A percentile compares a stretch with the other conserved stretches of the same genome.
These are phyloP conservation scores for Draba incana DNA, from an alignment of 345 rosid genomes.

Conservation along the genomic window DNA sequence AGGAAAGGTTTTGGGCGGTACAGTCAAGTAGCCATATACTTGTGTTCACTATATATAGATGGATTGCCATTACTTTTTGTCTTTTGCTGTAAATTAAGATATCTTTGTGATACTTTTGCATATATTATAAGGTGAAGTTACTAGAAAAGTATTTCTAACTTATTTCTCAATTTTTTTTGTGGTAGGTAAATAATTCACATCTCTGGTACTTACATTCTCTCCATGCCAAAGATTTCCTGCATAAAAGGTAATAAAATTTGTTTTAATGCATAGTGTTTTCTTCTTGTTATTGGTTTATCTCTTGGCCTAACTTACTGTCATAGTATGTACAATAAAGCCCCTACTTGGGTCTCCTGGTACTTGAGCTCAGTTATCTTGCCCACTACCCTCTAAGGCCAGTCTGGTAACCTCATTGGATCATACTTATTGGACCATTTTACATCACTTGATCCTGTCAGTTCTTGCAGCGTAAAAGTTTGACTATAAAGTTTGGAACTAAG, in stretches of 20 bases:
- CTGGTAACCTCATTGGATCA: conserved; percentile 37
- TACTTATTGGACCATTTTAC: conserved; percentile 54
- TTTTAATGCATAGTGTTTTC: conserved; percentile 37
- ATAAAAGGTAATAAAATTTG: conserved; percentile 31
- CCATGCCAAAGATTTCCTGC: conserved; percentile 16
- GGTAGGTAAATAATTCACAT: conserved; percentile 32
- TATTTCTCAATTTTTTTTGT: conserved; percentile 21
- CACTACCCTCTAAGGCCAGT: conserved; percentile 30
- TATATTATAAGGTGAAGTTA: conserved; percentile 38
- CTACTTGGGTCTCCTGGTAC: conserved; percentile 49
- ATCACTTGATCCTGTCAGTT: conserved; percentile 39
- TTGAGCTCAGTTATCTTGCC: conserved; percentile 41
- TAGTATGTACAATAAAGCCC: conserved; percentile 52
- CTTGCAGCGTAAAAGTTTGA: conserved; percentile 47
- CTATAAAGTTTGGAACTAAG: conserved; percentile 34
- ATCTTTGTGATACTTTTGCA: conserved; percentile 37
- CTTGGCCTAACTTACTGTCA: conserved; percentile 32
- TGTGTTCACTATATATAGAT: conserved; percentile 40
- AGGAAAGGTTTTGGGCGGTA: conserved; percentile 67
- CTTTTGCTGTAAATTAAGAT: conserved; percentile 31
- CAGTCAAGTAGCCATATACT: conserved; percentile 39
- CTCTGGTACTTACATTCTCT: conserved; percentile 13
- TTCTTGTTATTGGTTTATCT: conserved; percentile 22
- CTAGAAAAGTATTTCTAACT: conserved; percentile 40
- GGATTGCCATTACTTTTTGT: conserved; percentile 36